Percentiles rank a stretch among this genome's conserved stretches.
These are phyloP conservation scores for Diversispora epigaea DNA, from an alignment of 192 early-diverging fungal species.

Conservation along the genomic window DNA sequence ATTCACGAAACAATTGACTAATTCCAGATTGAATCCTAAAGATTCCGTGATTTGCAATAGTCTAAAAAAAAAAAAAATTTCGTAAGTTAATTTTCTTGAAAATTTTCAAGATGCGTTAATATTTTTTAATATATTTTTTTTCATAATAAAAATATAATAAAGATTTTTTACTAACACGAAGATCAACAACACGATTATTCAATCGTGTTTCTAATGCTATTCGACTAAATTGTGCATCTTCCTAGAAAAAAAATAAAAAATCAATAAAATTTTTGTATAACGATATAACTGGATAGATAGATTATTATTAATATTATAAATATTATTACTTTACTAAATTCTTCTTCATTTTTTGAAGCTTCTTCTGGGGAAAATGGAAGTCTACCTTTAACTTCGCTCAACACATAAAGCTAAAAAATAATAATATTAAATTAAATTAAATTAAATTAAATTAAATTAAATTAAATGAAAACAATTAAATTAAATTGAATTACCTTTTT, in stretches of 20 bases:
- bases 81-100: not conserved
- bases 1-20: constrained; percentile 94
- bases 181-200: constrained; percentile 91
- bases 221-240: constrained; percentile 64
- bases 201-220: constrained; percentile 91
- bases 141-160: not conserved
- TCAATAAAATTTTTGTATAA: not conserved
- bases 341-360: constrained; percentile 79
- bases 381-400: constrained; percentile 68
- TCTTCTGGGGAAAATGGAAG: constrained; percentile 94
- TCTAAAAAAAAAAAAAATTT: constrained; percentile 44
- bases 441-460: not conserved
- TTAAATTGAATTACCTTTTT: constrained; percentile 52
- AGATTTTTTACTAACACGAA: constrained; percentile 62
- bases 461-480: not conserved
- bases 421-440: constrained; percentile 22
- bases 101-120: not conserved
- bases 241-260: constrained; percentile 31
- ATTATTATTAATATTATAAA: not conserved
- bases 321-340: constrained; percentile 61
- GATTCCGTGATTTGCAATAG: constrained; percentile 93
- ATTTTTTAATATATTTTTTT: not conserved
- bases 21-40: constrained; percentile 97
- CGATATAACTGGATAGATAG: not conserved
- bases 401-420: constrained; percentile 56